Evolutionary conservation across 345 rosid species (phyloP), one percentile per base, ranked within the genome.

Genomic region (Salix purpurea): DNA sequence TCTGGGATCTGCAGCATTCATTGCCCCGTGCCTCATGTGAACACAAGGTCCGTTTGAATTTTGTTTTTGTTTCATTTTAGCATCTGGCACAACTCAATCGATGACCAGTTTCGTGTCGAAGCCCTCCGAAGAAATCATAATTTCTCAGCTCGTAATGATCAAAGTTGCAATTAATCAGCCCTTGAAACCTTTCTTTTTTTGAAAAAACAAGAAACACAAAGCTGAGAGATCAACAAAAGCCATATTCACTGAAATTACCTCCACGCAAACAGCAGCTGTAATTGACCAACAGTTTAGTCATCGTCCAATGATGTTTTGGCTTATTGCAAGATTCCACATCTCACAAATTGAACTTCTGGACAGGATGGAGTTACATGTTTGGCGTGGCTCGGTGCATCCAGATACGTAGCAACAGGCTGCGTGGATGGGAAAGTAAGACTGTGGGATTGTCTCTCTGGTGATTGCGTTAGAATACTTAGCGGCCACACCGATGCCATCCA

Each of bases 371-470:
- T 92, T 69, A 80, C 92, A 73, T 90, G 91, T 84, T 76, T 93
- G 86, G 75, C 89, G 52, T 96, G 99, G 99, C 83, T 96, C 12
- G 96, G 94, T 71, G 58, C 80, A 24, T 80, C 97, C 6, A 89
- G 80, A 78, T 96, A 82, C 78, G 18, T 96, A 68, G 94, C 91
- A 46, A 87, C 98, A 0, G 99, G 98, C 15, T 92, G 94, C 19
- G 82, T 80, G 0, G 92, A 92, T 65, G 98, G 98, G 77, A 84
- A 84, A 76, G 90, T 96, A 74, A 78, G 86, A 28, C 26, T 96
- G 30, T 93, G 98, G 98, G 96, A 96, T 74, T 82, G 92, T 85
- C 92, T 92, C 2, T 89, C 92, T 5, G 97, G 96, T 4, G 91
- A 84, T 44, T 91, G 94, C 62, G 78, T 88, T 0, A 87, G 85